Percentiles rank a stretch among this genome's conserved stretches.
Conservation (phyloP, 2,329 filamentous ascomycete species). For the Venturia nashicola region DNA sequence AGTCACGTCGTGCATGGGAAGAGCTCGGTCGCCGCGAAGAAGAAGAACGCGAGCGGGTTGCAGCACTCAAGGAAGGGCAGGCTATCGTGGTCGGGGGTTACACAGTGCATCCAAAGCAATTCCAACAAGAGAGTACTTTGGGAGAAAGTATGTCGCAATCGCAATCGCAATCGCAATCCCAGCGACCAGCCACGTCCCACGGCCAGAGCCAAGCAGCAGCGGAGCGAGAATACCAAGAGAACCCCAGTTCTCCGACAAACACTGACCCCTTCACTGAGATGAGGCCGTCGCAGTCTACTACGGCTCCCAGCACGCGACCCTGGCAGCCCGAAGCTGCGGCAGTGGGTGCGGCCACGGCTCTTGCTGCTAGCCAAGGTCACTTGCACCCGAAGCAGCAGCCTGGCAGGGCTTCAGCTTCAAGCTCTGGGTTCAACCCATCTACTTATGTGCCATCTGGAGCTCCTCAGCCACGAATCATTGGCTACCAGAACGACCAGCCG, state of each 20-base stretch:
- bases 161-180: slow-evolving; percentile 34
- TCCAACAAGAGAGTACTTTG: slow-evolving; percentile 25
- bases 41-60: slow-evolving; percentile 77
- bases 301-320: not conserved
- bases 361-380: not conserved
- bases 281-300: not conserved
- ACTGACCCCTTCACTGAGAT: slow-evolving; percentile 50
- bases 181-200: slow-evolving; percentile 25
- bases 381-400: not conserved
- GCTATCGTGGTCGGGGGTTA: slow-evolving; percentile 86
- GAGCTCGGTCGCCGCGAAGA: slow-evolving; percentile 88
- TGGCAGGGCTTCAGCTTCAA: not conserved
- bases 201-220: slow-evolving; percentile 8
- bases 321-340: not conserved
- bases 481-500: not conserved
- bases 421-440: not conserved
- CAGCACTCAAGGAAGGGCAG: slow-evolving; percentile 74
- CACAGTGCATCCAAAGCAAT: slow-evolving; percentile 81
- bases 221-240: slow-evolving; percentile 3
- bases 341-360: not conserved
- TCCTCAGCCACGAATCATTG: not conserved
- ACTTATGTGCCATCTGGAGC: not conserved
- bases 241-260: slow-evolving; percentile 36
- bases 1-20: slow-evolving; percentile 92
- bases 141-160: slow-evolving; percentile 40